Evolutionary conservation across 768 basidiomycete species (phyloP), one percentile per base, ranked within the genome.

Genomic region (Tulasnella sp.): DNA sequence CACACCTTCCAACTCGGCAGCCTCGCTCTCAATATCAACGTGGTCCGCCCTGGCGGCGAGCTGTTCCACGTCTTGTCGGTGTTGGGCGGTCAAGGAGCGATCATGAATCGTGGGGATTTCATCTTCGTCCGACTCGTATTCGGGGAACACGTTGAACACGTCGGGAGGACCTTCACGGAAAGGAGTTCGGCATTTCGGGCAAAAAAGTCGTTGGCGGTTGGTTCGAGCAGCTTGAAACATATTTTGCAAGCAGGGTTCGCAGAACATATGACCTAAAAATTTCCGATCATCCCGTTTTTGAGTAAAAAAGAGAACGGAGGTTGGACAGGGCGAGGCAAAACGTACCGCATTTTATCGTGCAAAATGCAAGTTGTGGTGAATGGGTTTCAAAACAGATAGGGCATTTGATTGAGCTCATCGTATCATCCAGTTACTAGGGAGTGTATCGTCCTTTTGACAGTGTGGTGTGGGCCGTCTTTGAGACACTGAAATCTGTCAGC

Each of bases 361-460:
- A 68, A 68, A 68, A 68, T 16, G 24, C 21, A 34, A 68, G n/a
- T 68, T 68, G n/a, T 34, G 62, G 34, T 16, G 62, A 68, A 34
- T 68, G 62, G 27, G 21, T 68, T 68, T 68, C 62, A 68, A 68
- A 68, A 34, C 62, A 68, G 62, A 68, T 34, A n/a, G 62, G 62
- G 16, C 62, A 68, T 68, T 68, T 68, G 62, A 68, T 68, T 68
- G 62, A 68, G 62, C 62, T 34, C 62, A 68, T 68, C 7, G 34
- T 68, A 12, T 68, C 10, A 2, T n/a, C n/a, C 24, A 0, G 62
- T 12, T 68, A 68, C 24, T n/a, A 14, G n/a, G 27, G n/a, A 14
- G 62, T 31, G 27, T 68, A 14, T 12, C 16, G 34, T 7, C n/a
- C 27, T 31, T 3, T 68, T 34, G 31, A 14, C 3, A 68, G 27